phyloP scores from a whole-genome alignment of 305 asterid species.

The Fraxinus nigra region DNA sequence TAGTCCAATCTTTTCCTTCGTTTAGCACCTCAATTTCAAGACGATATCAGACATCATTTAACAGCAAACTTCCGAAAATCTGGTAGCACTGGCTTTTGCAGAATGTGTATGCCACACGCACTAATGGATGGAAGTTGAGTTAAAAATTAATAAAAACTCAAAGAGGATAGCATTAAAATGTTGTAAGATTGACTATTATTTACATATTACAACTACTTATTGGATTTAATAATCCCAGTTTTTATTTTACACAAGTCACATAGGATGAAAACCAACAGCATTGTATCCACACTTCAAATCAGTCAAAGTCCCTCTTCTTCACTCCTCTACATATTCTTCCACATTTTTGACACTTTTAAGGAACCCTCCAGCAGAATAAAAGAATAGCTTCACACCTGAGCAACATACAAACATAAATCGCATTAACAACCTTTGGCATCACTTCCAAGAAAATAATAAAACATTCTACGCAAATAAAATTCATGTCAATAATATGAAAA shows the following conservation, averaged over 20 bases:
- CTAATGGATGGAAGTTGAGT: neutral
- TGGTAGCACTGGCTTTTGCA: neutral
- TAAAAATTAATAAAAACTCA: neutral
- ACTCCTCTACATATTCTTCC: constrained; percentile 5
- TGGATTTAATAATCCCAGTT: neutral
- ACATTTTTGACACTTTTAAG: neutral
- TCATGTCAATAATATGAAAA: neutral
- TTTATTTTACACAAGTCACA: neutral
- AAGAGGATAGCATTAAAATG: neutral
- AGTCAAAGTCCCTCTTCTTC: neutral
- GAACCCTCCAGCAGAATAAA: neutral
- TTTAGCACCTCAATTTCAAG: neutral
- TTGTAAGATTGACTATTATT: neutral
- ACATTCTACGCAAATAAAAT: neutral
- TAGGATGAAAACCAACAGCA: neutral
- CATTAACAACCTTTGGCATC: neutral
- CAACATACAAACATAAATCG: neutral
- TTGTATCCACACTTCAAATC: constrained; percentile 4
- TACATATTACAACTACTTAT: neutral
- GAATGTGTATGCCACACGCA: neutral
- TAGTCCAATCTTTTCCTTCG: neutral
- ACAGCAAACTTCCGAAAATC: neutral
- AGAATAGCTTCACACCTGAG: constrained; percentile 8
- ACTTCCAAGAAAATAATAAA: neutral
- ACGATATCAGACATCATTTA: neutral